A percentile compares a stretch with the other conserved stretches of the same genome.
These are phyloP conservation scores for Iodosphaeria phyllophila DNA, from an alignment of 2,329 filamentous ascomycete species.

Conservation along the genomic window DNA sequence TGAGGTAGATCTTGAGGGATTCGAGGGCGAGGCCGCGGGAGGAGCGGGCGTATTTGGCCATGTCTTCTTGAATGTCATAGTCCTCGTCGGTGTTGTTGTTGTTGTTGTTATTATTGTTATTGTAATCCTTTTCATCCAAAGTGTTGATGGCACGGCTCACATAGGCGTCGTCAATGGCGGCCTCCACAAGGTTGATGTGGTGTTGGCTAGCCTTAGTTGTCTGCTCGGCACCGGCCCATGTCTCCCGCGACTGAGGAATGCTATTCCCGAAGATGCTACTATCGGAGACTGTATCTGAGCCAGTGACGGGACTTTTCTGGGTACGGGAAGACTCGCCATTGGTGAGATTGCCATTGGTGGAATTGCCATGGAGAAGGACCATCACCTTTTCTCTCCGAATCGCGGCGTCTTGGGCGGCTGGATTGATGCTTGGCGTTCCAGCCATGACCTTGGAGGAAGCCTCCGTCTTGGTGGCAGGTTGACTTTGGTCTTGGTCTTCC, in stretches of 20 bases:
- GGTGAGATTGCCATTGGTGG: not conserved
- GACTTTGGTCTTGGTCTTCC: slow-evolving; percentile 8
- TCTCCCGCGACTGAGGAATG: no score
- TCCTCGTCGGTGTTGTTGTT: slow-evolving; percentile 16
- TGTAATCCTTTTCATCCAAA: slow-evolving; percentile 14
- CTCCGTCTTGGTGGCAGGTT: slow-evolving; percentile 2
- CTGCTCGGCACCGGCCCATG: no score
- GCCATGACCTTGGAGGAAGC: slow-evolving; percentile 3
- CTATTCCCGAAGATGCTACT: no score
- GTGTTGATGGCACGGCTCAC: slow-evolving; percentile 14
- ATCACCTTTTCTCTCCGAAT: no score
- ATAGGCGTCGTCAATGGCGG: no score
- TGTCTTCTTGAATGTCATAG: slow-evolving; percentile 7
- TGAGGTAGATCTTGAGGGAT: slow-evolving; percentile 8
- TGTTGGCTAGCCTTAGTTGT: no score
- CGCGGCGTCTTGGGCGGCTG: no score
- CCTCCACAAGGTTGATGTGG: no score
- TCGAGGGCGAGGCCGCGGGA: slow-evolving; percentile 1
- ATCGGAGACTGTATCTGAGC: no score
- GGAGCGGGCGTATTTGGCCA: slow-evolving; percentile 2
- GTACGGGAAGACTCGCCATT: no score
- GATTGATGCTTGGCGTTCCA: slow-evolving; percentile 1
- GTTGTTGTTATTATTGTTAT: slow-evolving; percentile 17
- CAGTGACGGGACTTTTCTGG: no score
- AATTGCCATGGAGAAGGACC: not conserved